phyloP scores from a whole-genome alignment of 768 basidiomycete genomes.

The Trametes coccinea region DNA sequence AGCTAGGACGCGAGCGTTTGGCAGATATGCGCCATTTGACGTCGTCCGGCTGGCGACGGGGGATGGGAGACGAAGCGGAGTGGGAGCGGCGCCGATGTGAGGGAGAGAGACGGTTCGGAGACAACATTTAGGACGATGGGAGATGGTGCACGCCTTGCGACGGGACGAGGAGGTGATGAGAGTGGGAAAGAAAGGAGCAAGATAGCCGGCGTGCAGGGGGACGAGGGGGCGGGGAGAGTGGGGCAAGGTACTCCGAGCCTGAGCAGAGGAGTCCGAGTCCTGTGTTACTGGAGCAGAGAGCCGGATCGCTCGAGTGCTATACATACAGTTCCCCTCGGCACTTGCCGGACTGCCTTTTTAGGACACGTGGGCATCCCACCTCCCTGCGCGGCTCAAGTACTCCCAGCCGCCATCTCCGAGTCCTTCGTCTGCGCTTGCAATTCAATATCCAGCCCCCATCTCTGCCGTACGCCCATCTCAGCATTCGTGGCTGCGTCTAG shows the following conservation, averaged over 20 bases:
- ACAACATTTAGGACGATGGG: slow-evolving; percentile 34
- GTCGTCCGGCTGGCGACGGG: slow-evolving; percentile 39
- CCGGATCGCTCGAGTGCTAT: neutral
- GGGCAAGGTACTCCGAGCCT: no score
- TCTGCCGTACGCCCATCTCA: neutral
- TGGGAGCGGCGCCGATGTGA: slow-evolving; percentile 54
- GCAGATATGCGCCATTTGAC: slow-evolving; percentile 45
- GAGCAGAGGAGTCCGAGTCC: no score
- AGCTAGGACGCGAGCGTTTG: slow-evolving; percentile 52
- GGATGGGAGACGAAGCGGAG: slow-evolving; percentile 43
- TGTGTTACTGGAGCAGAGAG: no score
- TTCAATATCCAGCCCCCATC: neutral
- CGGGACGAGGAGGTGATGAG: neutral
- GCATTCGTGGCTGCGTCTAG: neutral
- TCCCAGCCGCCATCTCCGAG: neutral
- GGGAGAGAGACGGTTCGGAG: slow-evolving; percentile 33
- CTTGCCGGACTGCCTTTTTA: slow-evolving; percentile 6
- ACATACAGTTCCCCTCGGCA: slow-evolving; percentile 16
- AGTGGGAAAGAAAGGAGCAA: neutral
- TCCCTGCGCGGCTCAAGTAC: slow-evolving; percentile 1
- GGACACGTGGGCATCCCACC: neutral
- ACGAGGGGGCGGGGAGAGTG: neutral
- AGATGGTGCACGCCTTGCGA: slow-evolving; percentile 11
- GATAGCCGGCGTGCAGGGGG: neutral
- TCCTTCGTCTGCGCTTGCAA: neutral